These are phyloP conservation scores for Candida insectorum DNA, from an alignment of 805 yeast species.

Conservation along the genomic window DNA sequence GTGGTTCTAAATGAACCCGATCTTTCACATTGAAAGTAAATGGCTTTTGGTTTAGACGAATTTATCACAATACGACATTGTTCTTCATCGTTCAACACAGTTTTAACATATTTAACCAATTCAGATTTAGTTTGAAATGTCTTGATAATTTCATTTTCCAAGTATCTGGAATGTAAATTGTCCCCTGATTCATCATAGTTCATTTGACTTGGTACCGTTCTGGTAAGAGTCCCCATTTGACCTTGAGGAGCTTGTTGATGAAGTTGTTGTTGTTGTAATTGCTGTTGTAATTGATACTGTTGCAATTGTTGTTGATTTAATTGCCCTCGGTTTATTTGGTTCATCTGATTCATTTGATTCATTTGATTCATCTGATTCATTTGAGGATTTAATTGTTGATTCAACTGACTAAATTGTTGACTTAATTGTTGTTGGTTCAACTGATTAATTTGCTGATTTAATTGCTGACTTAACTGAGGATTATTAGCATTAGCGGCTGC, in stretches of 20 bases:
- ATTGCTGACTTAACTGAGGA: conserved; percentile 8
- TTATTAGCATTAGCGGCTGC: conserved; percentile 14
- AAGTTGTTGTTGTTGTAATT: conserved; percentile 11
- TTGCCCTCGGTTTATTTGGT: conserved; percentile 7
- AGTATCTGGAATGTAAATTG: conserved; percentile 20
- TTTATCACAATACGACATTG: conserved; percentile 44
- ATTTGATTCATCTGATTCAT: conserved; percentile 1
- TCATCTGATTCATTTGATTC: conserved; percentile 2
- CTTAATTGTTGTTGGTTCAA: conserved; percentile 3
- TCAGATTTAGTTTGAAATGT: conserved; percentile 25
- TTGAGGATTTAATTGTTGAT: conserved; percentile 1
- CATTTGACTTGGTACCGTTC: conserved; percentile 4
- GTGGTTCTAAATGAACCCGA: conserved; percentile 45
- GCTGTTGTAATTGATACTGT: conserved; percentile 15
- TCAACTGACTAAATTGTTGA: conserved; percentile 4
- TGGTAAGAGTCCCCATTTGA: conserved; percentile 6
- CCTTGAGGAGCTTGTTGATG: conserved; percentile 11
- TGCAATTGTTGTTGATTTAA: conserved; percentile 8
- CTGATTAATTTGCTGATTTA: conserved; percentile 16
- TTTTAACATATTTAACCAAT: conserved; percentile 33
- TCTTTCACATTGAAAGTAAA: conserved; percentile 44
- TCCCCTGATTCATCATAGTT: conserved; percentile 13
- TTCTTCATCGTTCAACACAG: conserved; percentile 32
- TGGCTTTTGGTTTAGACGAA: conserved; percentile 46
- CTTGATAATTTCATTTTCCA: conserved; percentile 30